Percentiles rank a stretch among this genome's conserved stretches.
phyloP scores from a whole-genome alignment of 2,329 filamentous ascomycete genomes.

The Nakataea oryzae region DNA sequence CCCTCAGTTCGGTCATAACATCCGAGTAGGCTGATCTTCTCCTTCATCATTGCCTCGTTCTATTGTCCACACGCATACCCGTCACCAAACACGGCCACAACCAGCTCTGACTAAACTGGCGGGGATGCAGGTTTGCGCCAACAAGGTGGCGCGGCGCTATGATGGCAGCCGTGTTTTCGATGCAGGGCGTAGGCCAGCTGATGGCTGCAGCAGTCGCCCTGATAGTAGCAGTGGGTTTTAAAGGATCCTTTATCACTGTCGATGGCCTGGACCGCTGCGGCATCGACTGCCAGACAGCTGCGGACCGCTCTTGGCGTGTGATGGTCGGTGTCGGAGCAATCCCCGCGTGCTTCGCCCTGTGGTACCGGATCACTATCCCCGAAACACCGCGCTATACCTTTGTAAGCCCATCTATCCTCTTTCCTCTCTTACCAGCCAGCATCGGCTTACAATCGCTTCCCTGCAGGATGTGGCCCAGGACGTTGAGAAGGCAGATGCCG shows the following conservation, averaged over 20 bases:
- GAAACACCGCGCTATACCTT: conserved; percentile 64
- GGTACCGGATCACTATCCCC: conserved; percentile 76
- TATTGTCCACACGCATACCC: too few relatives aligned
- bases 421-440: not conserved
- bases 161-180: conserved; percentile 75
- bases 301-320: conserved; percentile 74
- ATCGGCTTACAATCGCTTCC: conserved; percentile 57
- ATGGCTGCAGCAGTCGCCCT: conserved; percentile 60
- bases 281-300: conserved; percentile 53
- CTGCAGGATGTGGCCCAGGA: conserved; percentile 57
- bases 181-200: conserved; percentile 77
- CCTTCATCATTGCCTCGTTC: not conserved
- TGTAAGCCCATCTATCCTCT: not conserved
- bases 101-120: not conserved
- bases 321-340: conserved; percentile 72
- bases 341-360: conserved; percentile 69
- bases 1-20: conserved; percentile 69
- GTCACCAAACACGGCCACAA: too few relatives aligned
- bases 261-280: conserved; percentile 39
- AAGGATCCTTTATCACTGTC: conserved; percentile 32
- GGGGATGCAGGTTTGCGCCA: conserved; percentile 54
- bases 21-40: conserved; percentile 43
- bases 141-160: conserved; percentile 75
- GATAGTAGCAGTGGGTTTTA: conserved; percentile 57
- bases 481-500: conserved; percentile 62